Evolutionary conservation across 495 filamentous ascomycete species (phyloP).

Genomic region (Xylaria flabelliformis): DNA sequence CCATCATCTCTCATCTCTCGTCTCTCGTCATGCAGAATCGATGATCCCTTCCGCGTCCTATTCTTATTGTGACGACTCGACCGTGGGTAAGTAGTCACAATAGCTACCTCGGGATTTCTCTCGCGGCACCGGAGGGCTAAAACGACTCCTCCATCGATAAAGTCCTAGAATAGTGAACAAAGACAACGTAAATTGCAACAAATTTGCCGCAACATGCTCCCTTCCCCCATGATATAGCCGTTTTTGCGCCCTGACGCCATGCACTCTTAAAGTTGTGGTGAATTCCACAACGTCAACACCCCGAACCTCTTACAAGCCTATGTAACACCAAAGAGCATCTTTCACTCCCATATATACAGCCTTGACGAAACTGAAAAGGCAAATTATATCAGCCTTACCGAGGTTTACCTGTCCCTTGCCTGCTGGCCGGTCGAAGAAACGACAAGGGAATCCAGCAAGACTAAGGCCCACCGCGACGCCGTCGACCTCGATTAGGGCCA

Average conservation of each 20-base stretch:
- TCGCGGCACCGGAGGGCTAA: background rate
- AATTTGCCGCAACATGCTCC: slow-evolving; percentile 27
- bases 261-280: slow-evolving; percentile 25
- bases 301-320: slow-evolving; percentile 11
- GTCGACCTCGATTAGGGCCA: slow-evolving; percentile 81
- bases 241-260: slow-evolving; percentile 30
- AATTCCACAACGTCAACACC: slow-evolving; percentile 16
- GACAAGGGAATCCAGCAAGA: background rate
- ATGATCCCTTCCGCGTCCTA: background rate
- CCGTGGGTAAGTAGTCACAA: background rate
- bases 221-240: slow-evolving; percentile 40
- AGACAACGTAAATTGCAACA: background rate
- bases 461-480: slow-evolving; percentile 63
- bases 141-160: background rate
- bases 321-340: background rate
- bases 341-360: slow-evolving; percentile 23
- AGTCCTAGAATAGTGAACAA: background rate
- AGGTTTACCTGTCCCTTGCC: background rate
- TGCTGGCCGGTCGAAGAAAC: background rate
- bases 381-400: background rate
- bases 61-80: background rate
- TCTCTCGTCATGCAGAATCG: background rate
- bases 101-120: background rate
- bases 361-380: background rate
- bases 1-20: slow-evolving; percentile 25